These are phyloP conservation scores for Suhomyces bolitotheri DNA, from an alignment of 1,139 yeast genomes.

Conservation along the genomic window DNA sequence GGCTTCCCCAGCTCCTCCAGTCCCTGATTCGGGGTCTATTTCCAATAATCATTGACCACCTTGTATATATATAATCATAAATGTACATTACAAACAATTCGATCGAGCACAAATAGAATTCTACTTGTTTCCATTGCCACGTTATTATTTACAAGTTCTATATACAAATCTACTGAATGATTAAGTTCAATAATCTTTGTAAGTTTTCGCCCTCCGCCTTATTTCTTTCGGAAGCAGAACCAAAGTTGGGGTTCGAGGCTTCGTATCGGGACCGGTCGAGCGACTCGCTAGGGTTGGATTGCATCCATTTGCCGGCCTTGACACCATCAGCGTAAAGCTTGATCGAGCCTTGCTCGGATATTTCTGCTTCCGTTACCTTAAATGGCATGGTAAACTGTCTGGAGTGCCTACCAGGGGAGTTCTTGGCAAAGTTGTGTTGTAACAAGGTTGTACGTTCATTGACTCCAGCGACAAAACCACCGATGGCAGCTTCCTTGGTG, in stretches of 20 bases:
- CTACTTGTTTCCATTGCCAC: background rate
- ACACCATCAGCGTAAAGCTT: conserved; percentile 45
- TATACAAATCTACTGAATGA: conserved; percentile 16
- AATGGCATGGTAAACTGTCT: conserved; percentile 50
- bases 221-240: conserved; percentile 37
- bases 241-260: conserved; percentile 36
- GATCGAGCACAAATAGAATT: too few relatives aligned
- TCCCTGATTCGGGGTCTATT: too few relatives aligned
- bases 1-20: too few relatives aligned
- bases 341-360: conserved; percentile 38
- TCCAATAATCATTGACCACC: too few relatives aligned
- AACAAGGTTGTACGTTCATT: conserved; percentile 41
- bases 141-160: background rate
- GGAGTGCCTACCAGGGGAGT: conserved; percentile 44
- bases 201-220: conserved; percentile 35
- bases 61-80: too few relatives aligned
- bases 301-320: conserved; percentile 45
- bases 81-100: too few relatives aligned
- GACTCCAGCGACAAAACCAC: conserved; percentile 64
- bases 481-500: conserved; percentile 61
- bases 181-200: conserved; percentile 37
- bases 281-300: conserved; percentile 21
- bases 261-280: conserved; percentile 26
- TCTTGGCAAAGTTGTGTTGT: conserved; percentile 43
- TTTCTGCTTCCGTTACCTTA: conserved; percentile 42